A percentile compares a stretch with the other conserved stretches of the same genome.
Evolutionary conservation across 1,139 yeast genomes (phyloP).

Genomic region (Pneumocystis oryctolagi): DNA sequence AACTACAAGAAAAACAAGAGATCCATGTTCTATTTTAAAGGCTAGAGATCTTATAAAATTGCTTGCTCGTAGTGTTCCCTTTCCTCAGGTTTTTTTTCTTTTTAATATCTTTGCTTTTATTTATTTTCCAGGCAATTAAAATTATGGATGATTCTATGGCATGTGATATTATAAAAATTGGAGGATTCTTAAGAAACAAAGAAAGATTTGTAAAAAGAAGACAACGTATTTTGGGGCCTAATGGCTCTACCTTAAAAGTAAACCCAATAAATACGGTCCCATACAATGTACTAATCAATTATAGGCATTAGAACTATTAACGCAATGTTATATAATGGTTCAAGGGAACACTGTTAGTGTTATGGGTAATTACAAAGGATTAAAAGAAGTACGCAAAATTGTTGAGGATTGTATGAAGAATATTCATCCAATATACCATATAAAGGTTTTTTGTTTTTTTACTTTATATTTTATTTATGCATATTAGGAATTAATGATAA

Average conservation of each 20-base stretch:
- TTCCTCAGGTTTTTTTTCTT: constrained; percentile 42
- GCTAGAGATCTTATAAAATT: constrained; percentile 90
- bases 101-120: not conserved
- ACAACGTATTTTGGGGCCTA: constrained; percentile 92
- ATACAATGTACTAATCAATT: not conserved
- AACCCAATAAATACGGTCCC: not conserved
- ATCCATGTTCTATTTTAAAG: constrained; percentile 84
- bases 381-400: constrained; percentile 81
- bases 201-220: constrained; percentile 91
- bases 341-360: constrained; percentile 96
- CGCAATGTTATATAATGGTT: constrained; percentile 84
- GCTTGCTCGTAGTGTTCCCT: constrained; percentile 90
- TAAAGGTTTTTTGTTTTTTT: constrained; percentile 30
- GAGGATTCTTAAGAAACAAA: constrained; percentile 73
- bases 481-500: constrained; percentile 69
- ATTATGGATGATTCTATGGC: constrained; percentile 70
- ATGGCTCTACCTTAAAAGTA: constrained; percentile 69
- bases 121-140: constrained; percentile 44
- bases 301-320: constrained; percentile 75
- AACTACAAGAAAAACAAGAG: constrained; percentile 88
- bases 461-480: not conserved
- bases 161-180: constrained; percentile 91
- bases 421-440: constrained; percentile 90
- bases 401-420: constrained; percentile 97
- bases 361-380: constrained; percentile 92